These are phyloP conservation scores for Moesziomyces antarcticus DNA, from an alignment of 1,284 basidiomycete species.

Conservation along the genomic window DNA sequence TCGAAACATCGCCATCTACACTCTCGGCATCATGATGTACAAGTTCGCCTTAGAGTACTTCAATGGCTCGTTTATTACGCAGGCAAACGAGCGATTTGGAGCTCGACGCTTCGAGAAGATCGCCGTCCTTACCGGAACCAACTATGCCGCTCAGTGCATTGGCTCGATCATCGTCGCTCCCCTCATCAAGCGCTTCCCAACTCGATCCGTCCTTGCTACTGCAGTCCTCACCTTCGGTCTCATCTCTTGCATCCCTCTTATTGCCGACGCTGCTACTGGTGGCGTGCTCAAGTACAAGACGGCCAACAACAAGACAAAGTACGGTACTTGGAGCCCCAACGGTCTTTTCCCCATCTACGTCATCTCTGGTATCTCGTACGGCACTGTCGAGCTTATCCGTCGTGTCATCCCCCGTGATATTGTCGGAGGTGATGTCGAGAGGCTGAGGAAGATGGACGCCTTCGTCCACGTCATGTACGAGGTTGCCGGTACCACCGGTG, in stretches of 20 bases:
- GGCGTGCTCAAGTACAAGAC: slow-evolving; percentile 57
- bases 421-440: slow-evolving; percentile 62
- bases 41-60: slow-evolving; percentile 52
- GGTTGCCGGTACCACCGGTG: slow-evolving; percentile 68
- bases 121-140: slow-evolving; percentile 62
- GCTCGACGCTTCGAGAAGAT: slow-evolving; percentile 58
- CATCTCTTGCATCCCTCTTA: slow-evolving; percentile 65
- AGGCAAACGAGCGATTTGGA: slow-evolving; percentile 62
- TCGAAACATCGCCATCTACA: slow-evolving; percentile 59
- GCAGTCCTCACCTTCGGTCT: slow-evolving; percentile 67
- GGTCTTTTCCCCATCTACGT: slow-evolving; percentile 65
- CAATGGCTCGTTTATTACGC: slow-evolving; percentile 62
- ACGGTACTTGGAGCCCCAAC: slow-evolving; percentile 67
- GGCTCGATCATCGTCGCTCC: slow-evolving; percentile 65
- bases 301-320: slow-evolving; percentile 60
- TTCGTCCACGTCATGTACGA: slow-evolving; percentile 69
- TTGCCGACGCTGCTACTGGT: slow-evolving; percentile 68
- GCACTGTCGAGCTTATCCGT: slow-evolving; percentile 69
- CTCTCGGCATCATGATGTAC: slow-evolving; percentile 61
- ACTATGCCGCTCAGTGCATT: slow-evolving; percentile 65
- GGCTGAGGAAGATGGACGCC: slow-evolving; percentile 68
- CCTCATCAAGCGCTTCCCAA: slow-evolving; percentile 68
- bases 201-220: slow-evolving; percentile 64
- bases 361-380: slow-evolving; percentile 66
- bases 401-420: slow-evolving; percentile 68